Conservation (phyloP, 495 filamentous ascomycete species). For the Evernia prunastri region DNA sequence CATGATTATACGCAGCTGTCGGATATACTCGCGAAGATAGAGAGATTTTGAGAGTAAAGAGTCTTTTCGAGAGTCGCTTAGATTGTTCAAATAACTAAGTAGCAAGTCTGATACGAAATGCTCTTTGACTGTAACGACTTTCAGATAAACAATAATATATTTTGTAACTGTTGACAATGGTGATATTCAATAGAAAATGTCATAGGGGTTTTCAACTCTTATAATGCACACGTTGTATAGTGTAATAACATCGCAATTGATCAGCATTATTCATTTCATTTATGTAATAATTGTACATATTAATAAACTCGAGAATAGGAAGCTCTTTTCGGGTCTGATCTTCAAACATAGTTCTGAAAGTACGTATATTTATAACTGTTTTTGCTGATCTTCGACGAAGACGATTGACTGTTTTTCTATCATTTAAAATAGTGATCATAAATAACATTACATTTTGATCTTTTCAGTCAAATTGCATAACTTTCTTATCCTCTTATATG, state of each 20-base stretch:
- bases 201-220: conserved; percentile 9
- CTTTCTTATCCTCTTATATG: background rate
- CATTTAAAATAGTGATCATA: conserved; percentile 11
- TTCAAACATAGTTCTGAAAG: background rate
- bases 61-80: background rate
- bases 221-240: conserved; percentile 2
- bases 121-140: background rate
- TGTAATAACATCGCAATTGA: background rate
- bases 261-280: no score
- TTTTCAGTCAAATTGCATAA: conserved; percentile 1
- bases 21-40: background rate
- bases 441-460: conserved; percentile 14
- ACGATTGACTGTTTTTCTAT: background rate
- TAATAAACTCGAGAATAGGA: conserved; percentile 12
- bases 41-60: background rate
- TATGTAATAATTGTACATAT: no score
- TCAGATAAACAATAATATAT: background rate
- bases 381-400: background rate
- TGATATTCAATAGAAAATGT: conserved; percentile 13
- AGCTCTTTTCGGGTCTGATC: background rate
- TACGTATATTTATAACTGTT: conserved; percentile 10
- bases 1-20: background rate
- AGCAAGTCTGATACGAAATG: background rate
- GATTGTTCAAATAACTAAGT: background rate
- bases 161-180: conserved; percentile 12